Percentiles rank a stretch among this genome's conserved stretches.
These are phyloP conservation scores for Colletotrichum truncatum DNA, from an alignment of 2,329 filamentous ascomycete species.

Conservation along the genomic window DNA sequence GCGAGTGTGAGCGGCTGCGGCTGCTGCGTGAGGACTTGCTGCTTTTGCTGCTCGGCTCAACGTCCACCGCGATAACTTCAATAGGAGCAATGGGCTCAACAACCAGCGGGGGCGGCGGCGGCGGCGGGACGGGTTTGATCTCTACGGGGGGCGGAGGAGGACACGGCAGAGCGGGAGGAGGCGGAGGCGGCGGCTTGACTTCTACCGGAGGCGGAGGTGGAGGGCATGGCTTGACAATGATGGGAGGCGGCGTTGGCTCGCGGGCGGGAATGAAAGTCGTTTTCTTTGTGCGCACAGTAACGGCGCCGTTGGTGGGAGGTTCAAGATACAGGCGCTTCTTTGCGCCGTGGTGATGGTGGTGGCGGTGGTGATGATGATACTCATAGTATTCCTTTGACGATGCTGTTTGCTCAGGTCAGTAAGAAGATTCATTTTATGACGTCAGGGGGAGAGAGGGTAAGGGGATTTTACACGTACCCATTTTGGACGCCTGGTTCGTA, in stretches of 20 bases:
- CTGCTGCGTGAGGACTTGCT: constrained; percentile 34
- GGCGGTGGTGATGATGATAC: constrained; percentile 32
- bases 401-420: constrained; percentile 5
- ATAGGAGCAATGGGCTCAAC: constrained; percentile 34
- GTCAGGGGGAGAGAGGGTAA: background rate
- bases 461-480: constrained; percentile 27
- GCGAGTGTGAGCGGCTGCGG: constrained; percentile 38
- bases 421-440: background rate
- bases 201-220: constrained; percentile 31
- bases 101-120: constrained; percentile 30
- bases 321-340: constrained; percentile 55
- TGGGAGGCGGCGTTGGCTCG: constrained; percentile 40
- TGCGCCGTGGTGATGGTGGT: constrained; percentile 38
- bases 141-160: constrained; percentile 26
- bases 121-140: no score
- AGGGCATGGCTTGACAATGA: constrained; percentile 27
- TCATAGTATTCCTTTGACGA: constrained; percentile 30
- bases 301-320: constrained; percentile 49
- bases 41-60: constrained; percentile 34
- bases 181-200: constrained; percentile 33
- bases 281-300: constrained; percentile 44
- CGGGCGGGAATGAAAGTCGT: constrained; percentile 50
- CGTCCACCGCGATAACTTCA: constrained; percentile 39
- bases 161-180: constrained; percentile 22
- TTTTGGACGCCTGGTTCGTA: constrained; percentile 25